phyloP scores from a whole-genome alignment of 768 basidiomycete species.

The Mycena olivaceomarginata region DNA sequence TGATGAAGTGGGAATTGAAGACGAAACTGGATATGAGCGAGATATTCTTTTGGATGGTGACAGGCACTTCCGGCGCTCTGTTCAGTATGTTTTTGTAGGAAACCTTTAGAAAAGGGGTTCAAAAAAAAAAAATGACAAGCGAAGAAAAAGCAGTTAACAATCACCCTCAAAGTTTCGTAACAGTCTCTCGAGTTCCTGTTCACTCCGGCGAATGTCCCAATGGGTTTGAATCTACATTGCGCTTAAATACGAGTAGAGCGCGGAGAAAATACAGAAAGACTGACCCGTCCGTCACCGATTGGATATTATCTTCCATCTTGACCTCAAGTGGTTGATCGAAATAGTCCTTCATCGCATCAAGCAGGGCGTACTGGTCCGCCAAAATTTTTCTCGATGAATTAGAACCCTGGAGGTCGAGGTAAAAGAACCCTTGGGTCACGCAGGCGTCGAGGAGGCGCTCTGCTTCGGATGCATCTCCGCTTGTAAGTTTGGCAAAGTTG shows the following conservation, averaged over 20 bases:
- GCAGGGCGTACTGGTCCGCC: slow-evolving; percentile 34
- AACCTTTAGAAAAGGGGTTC: too few relatives aligned
- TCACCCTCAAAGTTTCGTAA: slow-evolving; percentile 41
- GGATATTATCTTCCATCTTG: slow-evolving; percentile 37
- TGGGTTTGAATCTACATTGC: slow-evolving; percentile 37
- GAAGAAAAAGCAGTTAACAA: too few relatives aligned
- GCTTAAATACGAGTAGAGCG: slow-evolving; percentile 6
- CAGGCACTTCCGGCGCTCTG: too few relatives aligned
- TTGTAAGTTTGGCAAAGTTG: slow-evolving; percentile 26
- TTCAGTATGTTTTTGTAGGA: too few relatives aligned
- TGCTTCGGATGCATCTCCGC: slow-evolving; percentile 32
- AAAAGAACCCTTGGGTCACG: slow-evolving; percentile 40
- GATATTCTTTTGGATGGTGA: too few relatives aligned
- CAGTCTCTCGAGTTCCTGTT: slow-evolving; percentile 31
- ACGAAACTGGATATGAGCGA: too few relatives aligned
- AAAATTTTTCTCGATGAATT: slow-evolving; percentile 26
- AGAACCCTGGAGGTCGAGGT: slow-evolving; percentile 38
- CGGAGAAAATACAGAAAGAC: slow-evolving; percentile 18
- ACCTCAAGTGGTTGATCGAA: slow-evolving; percentile 36
- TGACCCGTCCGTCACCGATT: slow-evolving; percentile 36
- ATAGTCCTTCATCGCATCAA: slow-evolving; percentile 40
- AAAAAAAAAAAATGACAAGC: too few relatives aligned
- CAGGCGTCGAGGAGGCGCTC: slow-evolving; percentile 36
- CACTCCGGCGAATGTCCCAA: slow-evolving; percentile 37
- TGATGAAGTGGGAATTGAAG: too few relatives aligned